These are phyloP conservation scores for Sphaerulina vaccinii DNA, from an alignment of 2,329 filamentous ascomycete species.

Conservation along the genomic window DNA sequence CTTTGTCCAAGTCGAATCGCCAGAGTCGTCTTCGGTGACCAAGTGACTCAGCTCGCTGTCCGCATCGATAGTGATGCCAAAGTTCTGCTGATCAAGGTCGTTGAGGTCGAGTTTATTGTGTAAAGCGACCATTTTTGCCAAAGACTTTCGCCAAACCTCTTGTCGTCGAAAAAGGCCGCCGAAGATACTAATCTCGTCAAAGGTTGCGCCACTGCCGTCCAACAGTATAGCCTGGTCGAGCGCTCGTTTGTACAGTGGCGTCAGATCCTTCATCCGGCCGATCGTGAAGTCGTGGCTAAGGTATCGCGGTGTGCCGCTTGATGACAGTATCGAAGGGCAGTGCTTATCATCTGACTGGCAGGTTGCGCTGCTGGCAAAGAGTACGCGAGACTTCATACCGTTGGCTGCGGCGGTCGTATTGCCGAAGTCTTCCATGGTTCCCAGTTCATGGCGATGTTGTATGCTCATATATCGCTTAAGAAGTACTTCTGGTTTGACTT, in stretches of 20 bases:
- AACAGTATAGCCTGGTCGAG: constrained; percentile 1
- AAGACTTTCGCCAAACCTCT: not conserved
- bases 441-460: not conserved
- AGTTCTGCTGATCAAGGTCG: not conserved
- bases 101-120: not conserved
- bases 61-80: constrained; percentile 13
- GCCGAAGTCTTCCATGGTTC: not conserved
- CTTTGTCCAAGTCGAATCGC: not conserved
- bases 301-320: constrained; percentile 11
- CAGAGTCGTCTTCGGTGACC: not conserved
- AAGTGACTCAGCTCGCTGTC: constrained; percentile 8
- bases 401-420: not conserved
- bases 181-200: constrained; percentile 18
- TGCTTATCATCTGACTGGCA: not conserved
- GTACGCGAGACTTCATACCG: constrained; percentile 8
- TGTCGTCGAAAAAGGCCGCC: constrained; percentile 4
- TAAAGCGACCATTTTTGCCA: not conserved
- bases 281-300: constrained; percentile 15
- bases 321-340: constrained; percentile 10
- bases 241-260: constrained; percentile 11
- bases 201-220: not conserved
- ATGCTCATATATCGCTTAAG: constrained; percentile 13
- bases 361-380: constrained; percentile 15
- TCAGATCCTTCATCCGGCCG: constrained; percentile 10
- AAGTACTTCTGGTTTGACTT: constrained; percentile 19